Conservation (phyloP, 2,329 filamentous ascomycete genomes). For the Fusarium anthophilum region DNA sequence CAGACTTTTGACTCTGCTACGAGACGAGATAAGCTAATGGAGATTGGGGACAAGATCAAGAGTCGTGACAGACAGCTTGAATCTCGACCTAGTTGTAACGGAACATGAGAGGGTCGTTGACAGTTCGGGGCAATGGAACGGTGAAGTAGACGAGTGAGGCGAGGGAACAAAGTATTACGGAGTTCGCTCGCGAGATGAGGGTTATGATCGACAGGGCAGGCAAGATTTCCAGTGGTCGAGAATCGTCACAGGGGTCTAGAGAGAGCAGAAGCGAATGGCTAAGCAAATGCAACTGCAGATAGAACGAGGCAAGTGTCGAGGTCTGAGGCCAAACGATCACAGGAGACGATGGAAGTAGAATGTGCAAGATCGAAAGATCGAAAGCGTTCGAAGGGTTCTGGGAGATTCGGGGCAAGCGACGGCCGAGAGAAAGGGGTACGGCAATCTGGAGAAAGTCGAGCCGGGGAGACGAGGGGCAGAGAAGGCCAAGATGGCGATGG, state of each 20-base stretch:
- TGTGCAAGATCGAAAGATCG: constrained; percentile 26
- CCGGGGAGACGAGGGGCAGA: constrained; percentile 39
- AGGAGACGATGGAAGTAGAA: constrained; percentile 34
- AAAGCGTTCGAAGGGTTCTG: constrained; percentile 28
- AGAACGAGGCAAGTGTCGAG: constrained; percentile 40
- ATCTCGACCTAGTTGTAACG: constrained; percentile 43
- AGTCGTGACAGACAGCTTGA: constrained; percentile 47
- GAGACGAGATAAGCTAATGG: constrained; percentile 25
- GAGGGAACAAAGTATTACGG: constrained; percentile 43
- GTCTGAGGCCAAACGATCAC: constrained; percentile 44
- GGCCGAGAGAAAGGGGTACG: constrained; percentile 47
- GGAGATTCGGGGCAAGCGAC: constrained; percentile 37
- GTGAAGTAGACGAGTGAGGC: constrained; percentile 24
- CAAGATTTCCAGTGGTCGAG: constrained; percentile 41
- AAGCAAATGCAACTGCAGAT: constrained; percentile 42
- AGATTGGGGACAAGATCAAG: constrained; percentile 41
- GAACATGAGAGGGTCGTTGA: constrained; percentile 46
- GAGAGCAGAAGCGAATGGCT: constrained; percentile 39
- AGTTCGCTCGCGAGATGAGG: constrained; percentile 35
- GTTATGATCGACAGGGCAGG: constrained; percentile 21
- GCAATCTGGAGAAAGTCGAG: constrained; percentile 36
- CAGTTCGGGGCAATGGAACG: constrained; percentile 31
- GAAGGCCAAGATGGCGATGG: constrained; percentile 37
- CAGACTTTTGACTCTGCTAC: constrained; percentile 43
- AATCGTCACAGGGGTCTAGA: constrained; percentile 40